Evolutionary conservation across 805 yeast genomes (phyloP).

Genomic region (Myxozyma udenii): DNA sequence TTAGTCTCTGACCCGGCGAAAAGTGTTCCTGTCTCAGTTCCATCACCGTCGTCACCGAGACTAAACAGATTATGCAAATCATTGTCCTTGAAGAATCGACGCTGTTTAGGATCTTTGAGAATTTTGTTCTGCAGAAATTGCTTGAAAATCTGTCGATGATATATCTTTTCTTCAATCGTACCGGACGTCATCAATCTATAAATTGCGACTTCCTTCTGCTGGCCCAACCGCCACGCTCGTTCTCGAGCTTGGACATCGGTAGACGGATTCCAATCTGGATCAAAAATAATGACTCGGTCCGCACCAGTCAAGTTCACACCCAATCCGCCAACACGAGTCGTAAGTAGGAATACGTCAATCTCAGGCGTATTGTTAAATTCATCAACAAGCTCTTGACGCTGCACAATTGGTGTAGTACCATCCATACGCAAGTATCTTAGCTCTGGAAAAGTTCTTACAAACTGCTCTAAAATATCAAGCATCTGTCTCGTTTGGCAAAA

Average conservation of each 20-base stretch:
- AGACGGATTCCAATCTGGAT: constrained; percentile 99
- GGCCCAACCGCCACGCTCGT: constrained; percentile 96
- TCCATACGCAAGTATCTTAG: constrained; percentile 80
- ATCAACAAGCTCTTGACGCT: constrained; percentile 78
- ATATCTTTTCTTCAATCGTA: constrained; percentile 92
- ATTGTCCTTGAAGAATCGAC: constrained; percentile 86
- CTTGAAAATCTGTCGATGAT: constrained; percentile 94
- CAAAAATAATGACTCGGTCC: constrained; percentile 86
- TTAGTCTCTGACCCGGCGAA: constrained; percentile 51
- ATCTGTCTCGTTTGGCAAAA: constrained; percentile 93
- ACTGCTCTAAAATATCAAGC: constrained; percentile 79
- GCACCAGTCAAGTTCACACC: constrained; percentile 96
- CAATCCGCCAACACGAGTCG: constrained; percentile 94
- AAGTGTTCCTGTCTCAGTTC: constrained; percentile 65
- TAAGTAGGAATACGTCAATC: constrained; percentile 68
- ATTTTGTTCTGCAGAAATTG: constrained; percentile 91
- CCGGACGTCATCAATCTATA: constrained; percentile 92
- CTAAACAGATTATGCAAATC: constrained; percentile 88
- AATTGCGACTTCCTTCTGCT: constrained; percentile 84
- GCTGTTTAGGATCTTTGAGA: constrained; percentile 90
- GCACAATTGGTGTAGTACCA: constrained; percentile 79
- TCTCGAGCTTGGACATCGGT: constrained; percentile 97
- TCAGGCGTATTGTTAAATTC: constrained; percentile 61
- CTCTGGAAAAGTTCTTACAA: constrained; percentile 45
- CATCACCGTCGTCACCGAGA: constrained; percentile 67